Evolutionary conservation across 148 eudicot genomes (phyloP), one percentile per base, ranked within the genome.

Genomic region (Amaranthus palmeri): DNA sequence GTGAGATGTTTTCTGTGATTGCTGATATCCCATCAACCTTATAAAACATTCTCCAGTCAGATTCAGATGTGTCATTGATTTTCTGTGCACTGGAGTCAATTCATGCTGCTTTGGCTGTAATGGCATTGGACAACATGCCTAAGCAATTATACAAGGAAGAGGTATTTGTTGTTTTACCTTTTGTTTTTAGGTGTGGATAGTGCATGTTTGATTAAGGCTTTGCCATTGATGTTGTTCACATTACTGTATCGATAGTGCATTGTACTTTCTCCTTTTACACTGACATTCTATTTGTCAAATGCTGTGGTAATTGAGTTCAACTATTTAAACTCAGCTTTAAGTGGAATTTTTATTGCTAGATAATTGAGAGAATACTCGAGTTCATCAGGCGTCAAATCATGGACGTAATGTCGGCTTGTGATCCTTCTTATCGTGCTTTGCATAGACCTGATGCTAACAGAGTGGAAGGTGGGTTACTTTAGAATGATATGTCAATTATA

Each of bases 361-460:
- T 86, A 58, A 95, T 95, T 79, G 99, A 95, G 80, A 88, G 99
- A 80, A 85, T 95, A 52, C 78, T 95, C 76, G 99, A 95, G 82
- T 95, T 95, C 86, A 81, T 85, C 43, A 88, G 85, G 70, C 97
- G 84, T 77, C 99, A 95, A 79, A 81, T 95, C 62, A 81, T 83
- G 84, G 99, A 89, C 65, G 67, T 88, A 74, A 91, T 95, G 93
- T 79, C 74, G 49, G 89, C 97, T 71, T 84, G 85, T 86, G 97
- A 95, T 81, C 91, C 99, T 76, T 82, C 87, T 51, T 91, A 86
- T 81, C 97, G 99, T 49, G 91, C 97, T 72, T 75, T 90, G 81
- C 97, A 91, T 85, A 88, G 85, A 80, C 97, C 99, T 65, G 73
- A 61, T 74, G 89, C 85, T 51, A 81, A 84, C 77, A 90, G 81